These are phyloP conservation scores for Gomphus bonarii DNA, from an alignment of 1,284 basidiomycete genomes.

Conservation along the genomic window DNA sequence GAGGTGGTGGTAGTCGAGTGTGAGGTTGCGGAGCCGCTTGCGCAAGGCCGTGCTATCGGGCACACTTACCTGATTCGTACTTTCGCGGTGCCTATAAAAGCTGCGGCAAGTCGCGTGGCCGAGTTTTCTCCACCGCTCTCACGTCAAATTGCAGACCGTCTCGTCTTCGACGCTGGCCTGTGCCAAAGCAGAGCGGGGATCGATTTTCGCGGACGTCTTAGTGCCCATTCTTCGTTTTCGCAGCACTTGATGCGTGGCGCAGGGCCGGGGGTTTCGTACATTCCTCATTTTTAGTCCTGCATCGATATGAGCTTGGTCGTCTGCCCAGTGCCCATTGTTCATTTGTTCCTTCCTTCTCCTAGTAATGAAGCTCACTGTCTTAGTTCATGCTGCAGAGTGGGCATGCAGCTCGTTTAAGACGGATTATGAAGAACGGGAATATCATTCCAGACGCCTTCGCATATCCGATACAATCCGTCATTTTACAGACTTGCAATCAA, in stretches of 20 bases:
- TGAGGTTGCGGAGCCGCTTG: neutral
- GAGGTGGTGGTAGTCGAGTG: neutral
- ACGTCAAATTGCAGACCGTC: constrained; percentile 9
- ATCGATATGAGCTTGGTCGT: no score
- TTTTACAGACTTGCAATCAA: neutral
- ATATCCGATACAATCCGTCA: no score
- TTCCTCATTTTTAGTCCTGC: neutral
- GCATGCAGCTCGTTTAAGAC: no score
- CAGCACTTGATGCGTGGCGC: neutral
- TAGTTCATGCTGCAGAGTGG: no score
- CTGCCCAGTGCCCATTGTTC: no score
- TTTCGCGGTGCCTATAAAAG: neutral
- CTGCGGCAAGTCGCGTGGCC: neutral
- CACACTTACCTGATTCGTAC: neutral
- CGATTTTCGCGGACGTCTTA: constrained; percentile 2
- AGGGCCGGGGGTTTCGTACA: constrained; percentile 10
- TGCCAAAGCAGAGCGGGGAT: constrained; percentile 10
- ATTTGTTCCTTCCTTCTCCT: no score
- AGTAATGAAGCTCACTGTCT: no score
- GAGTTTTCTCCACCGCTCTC: constrained; percentile 4
- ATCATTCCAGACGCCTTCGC: no score
- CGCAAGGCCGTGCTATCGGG: neutral
- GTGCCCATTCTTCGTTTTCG: constrained; percentile 5
- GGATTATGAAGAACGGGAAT: no score
- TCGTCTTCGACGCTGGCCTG: constrained; percentile 1